Percentiles rank a stretch among this genome's conserved stretches.
phyloP scores from a whole-genome alignment of 441 rosid genomes.

The Heliophila coronopifolia region DNA sequence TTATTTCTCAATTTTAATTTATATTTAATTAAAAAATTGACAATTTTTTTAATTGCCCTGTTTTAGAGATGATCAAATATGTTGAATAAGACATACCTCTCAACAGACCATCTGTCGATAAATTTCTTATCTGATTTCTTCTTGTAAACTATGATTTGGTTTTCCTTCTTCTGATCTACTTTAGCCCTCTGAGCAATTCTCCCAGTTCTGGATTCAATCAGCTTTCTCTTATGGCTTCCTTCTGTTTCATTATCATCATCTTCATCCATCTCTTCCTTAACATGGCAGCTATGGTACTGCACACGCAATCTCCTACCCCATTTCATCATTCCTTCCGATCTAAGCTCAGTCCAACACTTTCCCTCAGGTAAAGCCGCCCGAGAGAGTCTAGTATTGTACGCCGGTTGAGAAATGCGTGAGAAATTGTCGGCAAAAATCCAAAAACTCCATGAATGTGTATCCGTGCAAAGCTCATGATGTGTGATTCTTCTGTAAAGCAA shows the following conservation, averaged over 20 bases:
- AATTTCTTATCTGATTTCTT: conserved; percentile 36
- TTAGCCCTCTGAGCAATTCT: conserved; percentile 21
- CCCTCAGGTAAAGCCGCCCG: conserved; percentile 32
- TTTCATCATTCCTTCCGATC: conserved; percentile 41
- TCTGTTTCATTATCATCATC: conserved; percentile 14
- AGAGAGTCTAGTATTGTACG: conserved; percentile 16
- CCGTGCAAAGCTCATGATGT: conserved; percentile 43
- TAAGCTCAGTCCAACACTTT: conserved; percentile 46
- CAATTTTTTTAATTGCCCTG: no score
- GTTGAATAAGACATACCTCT: conserved; percentile 39
- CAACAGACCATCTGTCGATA: conserved; percentile 69
- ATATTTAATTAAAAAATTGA: no score
- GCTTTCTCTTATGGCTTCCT: conserved; percentile 40
- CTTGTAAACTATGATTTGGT: conserved; percentile 33
- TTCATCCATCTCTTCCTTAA: conserved; percentile 19
- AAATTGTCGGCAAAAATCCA: conserved; percentile 52
- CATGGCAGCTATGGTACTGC: conserved; percentile 39
- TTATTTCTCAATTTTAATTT: no score
- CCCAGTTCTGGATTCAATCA: conserved; percentile 9
- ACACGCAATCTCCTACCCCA: conserved; percentile 81
- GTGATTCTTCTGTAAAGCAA: conserved; percentile 55
- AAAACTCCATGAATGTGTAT: conserved; percentile 43
- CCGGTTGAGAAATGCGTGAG: conserved; percentile 19
- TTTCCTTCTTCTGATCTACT: conserved; percentile 31
- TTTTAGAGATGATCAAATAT: not conserved